Evolutionary conservation across 1,139 yeast genomes (phyloP), one percentile per base, ranked within the genome.

Genomic region (Pichia sp.): DNA sequence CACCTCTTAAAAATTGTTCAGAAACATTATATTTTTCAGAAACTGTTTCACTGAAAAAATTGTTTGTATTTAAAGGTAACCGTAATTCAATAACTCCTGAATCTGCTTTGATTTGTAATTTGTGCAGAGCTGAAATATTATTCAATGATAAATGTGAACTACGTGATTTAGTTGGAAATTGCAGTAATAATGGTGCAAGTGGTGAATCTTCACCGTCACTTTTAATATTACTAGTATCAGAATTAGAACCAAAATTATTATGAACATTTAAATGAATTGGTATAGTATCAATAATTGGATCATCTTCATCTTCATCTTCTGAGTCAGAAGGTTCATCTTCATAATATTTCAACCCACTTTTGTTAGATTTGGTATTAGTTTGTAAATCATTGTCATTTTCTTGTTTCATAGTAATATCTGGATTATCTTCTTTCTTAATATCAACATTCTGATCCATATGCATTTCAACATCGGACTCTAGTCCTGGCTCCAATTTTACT

Each of bases 201-300:
- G 44, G 36, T 7, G 47, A 40, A 10, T 41, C 45, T 18, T 52
- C 44, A 18, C 49, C 31, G 26, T 49, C 41, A 10, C 8, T 9
- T 25, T 10, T 9, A 5, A 26, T 36, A 18, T 18, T 18, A 18
- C 18, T 18, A 18, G 30, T 6, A 30, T 30, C 32, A 30, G 32
- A 30, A 30, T 30, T 8, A 30, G 32, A 8, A 30, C 8, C 32
- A 8, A 7, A n/a, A 33, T 30, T 10, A 18, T 18, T 26, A 18
- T n/a, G 27, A 7, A 30, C 40, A 44, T 57, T 61, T 29, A 61
- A 43, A 52, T 72, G 76, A 9, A 92, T 70, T 2, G 97, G 96
- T 26, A 86, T 77, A 45, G 86, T 86, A 45, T 79, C 75, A 2
- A 89, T 73, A 8, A 92, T 75, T 2, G 95, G 95, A 67, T 90